These are phyloP conservation scores for Capsicum rhomboideum DNA, from an alignment of 257 asterid species.

Conservation along the genomic window DNA sequence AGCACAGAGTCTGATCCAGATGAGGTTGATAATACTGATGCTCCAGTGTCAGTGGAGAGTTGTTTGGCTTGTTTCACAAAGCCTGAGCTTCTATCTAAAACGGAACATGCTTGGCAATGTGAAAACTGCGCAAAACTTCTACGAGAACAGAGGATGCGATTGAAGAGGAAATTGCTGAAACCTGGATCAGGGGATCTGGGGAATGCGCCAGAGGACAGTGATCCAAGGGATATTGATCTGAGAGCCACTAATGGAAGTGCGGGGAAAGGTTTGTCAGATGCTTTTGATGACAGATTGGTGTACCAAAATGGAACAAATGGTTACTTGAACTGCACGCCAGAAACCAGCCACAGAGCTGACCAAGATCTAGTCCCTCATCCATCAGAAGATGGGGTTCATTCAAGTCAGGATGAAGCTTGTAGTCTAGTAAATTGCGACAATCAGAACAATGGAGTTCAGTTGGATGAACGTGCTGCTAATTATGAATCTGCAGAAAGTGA, in stretches of 20 bases:
- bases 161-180: conserved; percentile 23
- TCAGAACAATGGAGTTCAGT: conserved; percentile 8
- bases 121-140: conserved; percentile 76
- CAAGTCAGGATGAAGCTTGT: conserved; percentile 9
- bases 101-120: conserved; percentile 92
- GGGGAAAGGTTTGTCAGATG: conserved; percentile 17
- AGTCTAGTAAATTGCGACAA: conserved; percentile 7
- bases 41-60: conserved; percentile 82
- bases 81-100: conserved; percentile 73
- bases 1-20: conserved; percentile 82
- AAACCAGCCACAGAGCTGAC: conserved; percentile 18
- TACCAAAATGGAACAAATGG: conserved; percentile 16
- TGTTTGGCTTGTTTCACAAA: conserved; percentile 69
- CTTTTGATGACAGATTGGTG: conserved; percentile 14
- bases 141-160: conserved; percentile 31
- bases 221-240: conserved; percentile 1
- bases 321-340: conserved; percentile 13
- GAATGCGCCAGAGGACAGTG: conserved; percentile 19
- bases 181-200: conserved; percentile 8
- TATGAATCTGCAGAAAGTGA: conserved; percentile 33
- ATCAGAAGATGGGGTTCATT: conserved; percentile 16
- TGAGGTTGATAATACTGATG: conserved; percentile 75
- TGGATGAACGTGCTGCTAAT: conserved; percentile 13
- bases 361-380: conserved; percentile 14
- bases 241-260: conserved; percentile 11